These are phyloP conservation scores for Phytophthora parvispora DNA, from an alignment of 352 stramenopile species.

Conservation along the genomic window DNA sequence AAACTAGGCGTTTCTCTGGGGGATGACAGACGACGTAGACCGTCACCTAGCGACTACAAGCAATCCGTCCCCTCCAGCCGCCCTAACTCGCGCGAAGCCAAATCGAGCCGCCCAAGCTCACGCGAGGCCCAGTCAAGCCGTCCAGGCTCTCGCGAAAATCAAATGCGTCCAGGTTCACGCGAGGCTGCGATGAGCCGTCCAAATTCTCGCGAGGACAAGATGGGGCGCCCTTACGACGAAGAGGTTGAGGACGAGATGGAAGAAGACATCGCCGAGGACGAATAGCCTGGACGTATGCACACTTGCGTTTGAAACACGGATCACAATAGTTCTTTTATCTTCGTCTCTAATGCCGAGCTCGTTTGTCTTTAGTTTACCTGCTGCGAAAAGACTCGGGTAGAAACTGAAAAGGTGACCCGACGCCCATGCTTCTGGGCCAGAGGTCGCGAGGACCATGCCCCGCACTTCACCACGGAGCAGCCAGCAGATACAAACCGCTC, in stretches of 20 bases:
- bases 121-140: constrained; percentile 23
- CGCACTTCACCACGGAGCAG: not conserved
- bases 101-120: constrained; percentile 22
- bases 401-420: constrained; percentile 15
- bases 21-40: constrained; percentile 31
- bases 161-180: constrained; percentile 20
- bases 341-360: not conserved
- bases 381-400: no score
- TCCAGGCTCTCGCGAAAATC: constrained; percentile 25
- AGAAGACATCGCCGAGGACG: constrained; percentile 83
- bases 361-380: no score
- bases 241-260: constrained; percentile 82
- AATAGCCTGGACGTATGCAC: constrained; percentile 32
- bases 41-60: constrained; percentile 45
- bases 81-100: constrained; percentile 28
- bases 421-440: not conserved
- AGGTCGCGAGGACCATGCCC: constrained; percentile 14
- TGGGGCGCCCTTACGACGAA: constrained; percentile 26
- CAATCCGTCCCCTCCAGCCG: constrained; percentile 17
- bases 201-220: constrained; percentile 46
- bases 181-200: constrained; percentile 30
- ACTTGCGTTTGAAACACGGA: constrained; percentile 18
- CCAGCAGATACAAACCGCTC: not conserved
- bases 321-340: not conserved
- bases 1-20: constrained; percentile 45